These are phyloP conservation scores for Rosa multiflora DNA, from an alignment of 306 rosid genomes.

Conservation along the genomic window DNA sequence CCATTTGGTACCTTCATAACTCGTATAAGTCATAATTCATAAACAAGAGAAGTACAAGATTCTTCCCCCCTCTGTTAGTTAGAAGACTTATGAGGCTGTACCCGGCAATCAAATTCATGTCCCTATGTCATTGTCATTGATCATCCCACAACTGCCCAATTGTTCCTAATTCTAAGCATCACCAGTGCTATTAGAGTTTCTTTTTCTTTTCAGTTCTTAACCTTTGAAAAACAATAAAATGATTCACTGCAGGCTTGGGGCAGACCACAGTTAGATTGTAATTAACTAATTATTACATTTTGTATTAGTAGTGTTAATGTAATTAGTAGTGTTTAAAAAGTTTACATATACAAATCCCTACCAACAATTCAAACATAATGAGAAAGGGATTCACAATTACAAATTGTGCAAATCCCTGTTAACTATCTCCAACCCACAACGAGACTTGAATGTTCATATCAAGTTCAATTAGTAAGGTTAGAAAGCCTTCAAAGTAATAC, in stretches of 20 bases:
- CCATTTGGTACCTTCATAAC: slow-evolving; percentile 61
- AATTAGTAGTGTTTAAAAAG: too few relatives aligned
- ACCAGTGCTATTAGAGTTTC: not conserved
- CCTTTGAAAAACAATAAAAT: not conserved
- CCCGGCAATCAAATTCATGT: slow-evolving; percentile 6
- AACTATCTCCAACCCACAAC: not conserved
- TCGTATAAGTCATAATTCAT: not conserved
- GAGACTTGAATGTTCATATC: not conserved
- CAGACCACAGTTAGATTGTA: not conserved
- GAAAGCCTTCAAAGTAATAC: not conserved
- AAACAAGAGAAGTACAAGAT: not conserved
- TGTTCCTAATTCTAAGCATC: not conserved
- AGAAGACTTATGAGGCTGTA: not conserved
- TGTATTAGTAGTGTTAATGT: not conserved
- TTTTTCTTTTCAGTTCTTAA: not conserved
- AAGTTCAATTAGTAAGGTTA: not conserved
- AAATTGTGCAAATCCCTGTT: not conserved
- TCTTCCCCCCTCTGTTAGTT: not conserved
- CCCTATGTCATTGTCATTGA: not conserved
- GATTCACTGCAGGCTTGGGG: slow-evolving; percentile 4
- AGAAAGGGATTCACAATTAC: not conserved
- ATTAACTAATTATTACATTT: too few relatives aligned
- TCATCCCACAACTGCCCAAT: not conserved
- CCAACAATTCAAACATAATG: not conserved
- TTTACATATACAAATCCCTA: not conserved